phyloP scores from a whole-genome alignment of 148 eudicot genomes.

The Chenopodium album region DNA sequence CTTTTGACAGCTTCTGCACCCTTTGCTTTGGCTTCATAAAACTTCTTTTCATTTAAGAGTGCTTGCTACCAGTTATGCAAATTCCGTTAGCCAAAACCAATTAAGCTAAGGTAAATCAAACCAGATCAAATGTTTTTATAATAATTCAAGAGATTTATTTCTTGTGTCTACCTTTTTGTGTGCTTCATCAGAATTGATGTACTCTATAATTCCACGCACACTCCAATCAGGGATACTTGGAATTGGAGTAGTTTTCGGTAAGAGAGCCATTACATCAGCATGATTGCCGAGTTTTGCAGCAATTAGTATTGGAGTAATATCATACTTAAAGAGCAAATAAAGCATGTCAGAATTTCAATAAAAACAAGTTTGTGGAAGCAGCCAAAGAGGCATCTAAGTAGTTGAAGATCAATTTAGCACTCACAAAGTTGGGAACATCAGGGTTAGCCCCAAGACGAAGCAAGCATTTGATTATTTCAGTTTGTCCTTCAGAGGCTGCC shows the following conservation, averaged over 20 bases:
- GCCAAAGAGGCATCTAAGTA: background rate
- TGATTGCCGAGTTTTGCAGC: conserved; percentile 3
- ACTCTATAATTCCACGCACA: conserved; percentile 8
- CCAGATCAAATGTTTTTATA: too few species aligned
- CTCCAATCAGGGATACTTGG: conserved; percentile 9
- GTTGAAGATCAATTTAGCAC: background rate
- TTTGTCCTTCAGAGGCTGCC: conserved; percentile 11
- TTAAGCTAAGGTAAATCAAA: background rate
- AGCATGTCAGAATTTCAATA: background rate
- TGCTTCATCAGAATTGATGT: background rate
- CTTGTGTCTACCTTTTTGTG: background rate
- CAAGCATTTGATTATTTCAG: conserved; percentile 14
- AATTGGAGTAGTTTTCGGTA: background rate
- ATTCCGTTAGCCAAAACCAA: background rate
- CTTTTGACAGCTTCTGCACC: conserved; percentile 11
- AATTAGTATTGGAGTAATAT: conserved; percentile 12
- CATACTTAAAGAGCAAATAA: conserved; percentile 9
- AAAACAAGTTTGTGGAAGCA: background rate
- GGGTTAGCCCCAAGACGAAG: conserved; percentile 9
- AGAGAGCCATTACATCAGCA: conserved; percentile 13
- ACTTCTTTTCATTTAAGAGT: background rate
- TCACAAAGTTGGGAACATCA: conserved; percentile 20
- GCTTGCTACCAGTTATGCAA: background rate
- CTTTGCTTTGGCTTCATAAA: conserved; percentile 10
- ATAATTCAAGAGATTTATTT: too few species aligned